Conservation (phyloP, 768 basidiomycete genomes). For the Candolleomyces eurysporus region DNA sequence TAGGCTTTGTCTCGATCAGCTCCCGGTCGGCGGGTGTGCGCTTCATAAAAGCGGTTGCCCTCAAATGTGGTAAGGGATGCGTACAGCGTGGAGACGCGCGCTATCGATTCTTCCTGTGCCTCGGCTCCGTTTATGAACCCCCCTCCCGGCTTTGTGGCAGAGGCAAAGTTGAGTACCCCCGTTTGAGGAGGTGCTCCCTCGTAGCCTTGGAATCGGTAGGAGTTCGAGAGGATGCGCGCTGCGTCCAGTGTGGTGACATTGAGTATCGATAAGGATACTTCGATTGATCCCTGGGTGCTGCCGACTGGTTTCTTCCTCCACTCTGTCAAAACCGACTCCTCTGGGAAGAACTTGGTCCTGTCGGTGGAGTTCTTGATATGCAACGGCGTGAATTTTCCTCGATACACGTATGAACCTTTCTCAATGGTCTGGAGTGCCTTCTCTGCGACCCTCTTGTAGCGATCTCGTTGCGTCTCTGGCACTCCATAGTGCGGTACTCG, state of each 20-base stretch:
- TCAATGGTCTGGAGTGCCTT: conserved; percentile 47
- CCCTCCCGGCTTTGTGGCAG: conserved; percentile 72
- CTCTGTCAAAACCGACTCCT: background rate
- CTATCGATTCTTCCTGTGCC: conserved; percentile 81
- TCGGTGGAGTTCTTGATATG: conserved; percentile 25
- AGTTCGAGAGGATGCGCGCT: conserved; percentile 38
- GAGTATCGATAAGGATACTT: conserved; percentile 43
- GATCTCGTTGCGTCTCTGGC: background rate
- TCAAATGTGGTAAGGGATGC: conserved; percentile 50
- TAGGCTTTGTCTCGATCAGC: conserved; percentile 28
- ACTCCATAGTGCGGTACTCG: too few relatives aligned
- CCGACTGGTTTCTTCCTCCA: conserved; percentile 39
- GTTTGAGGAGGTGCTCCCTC: conserved; percentile 28
- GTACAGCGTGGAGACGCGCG: conserved; percentile 72
- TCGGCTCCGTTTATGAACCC: conserved; percentile 72
- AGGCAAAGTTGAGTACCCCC: conserved; percentile 76
- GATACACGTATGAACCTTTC: conserved; percentile 33
- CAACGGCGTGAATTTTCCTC: conserved; percentile 21
- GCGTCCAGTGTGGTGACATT: conserved; percentile 67
- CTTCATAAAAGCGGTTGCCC: conserved; percentile 59
- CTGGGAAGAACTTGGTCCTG: conserved; percentile 43
- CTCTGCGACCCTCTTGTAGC: conserved; percentile 40
- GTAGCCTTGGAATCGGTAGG: conserved; percentile 15
- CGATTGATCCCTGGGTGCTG: conserved; percentile 41
- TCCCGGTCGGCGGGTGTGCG: conserved; percentile 37